These are phyloP conservation scores for Nemania sp. DNA, from an alignment of 2,329 filamentous ascomycete species.

Conservation along the genomic window DNA sequence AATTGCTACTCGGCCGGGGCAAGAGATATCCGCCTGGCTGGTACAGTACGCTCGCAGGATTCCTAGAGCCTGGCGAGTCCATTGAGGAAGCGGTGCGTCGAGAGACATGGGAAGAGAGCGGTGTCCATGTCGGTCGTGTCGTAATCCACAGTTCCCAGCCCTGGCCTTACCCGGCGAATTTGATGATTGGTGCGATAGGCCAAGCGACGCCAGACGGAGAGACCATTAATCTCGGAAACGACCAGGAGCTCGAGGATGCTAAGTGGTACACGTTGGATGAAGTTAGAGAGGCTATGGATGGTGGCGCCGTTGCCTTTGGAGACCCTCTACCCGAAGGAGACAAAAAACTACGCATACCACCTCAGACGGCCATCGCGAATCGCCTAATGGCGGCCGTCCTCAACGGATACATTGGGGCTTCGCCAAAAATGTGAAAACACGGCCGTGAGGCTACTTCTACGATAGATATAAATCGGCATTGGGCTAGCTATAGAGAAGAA, in stretches of 20 bases:
- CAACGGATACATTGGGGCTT: constrained; percentile 33
- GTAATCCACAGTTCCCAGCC: constrained; percentile 87
- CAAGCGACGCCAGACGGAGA: constrained; percentile 85
- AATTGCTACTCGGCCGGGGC: constrained; percentile 85
- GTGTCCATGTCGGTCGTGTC: constrained; percentile 80
- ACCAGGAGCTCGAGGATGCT: constrained; percentile 90
- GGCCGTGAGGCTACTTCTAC: background rate
- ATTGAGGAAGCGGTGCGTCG: constrained; percentile 86
- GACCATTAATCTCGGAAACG: constrained; percentile 83
- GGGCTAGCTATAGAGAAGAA: constrained; percentile 17
- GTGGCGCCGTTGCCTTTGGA: constrained; percentile 72
- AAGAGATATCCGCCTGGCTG: constrained; percentile 85
- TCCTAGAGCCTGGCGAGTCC: constrained; percentile 86
- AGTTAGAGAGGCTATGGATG: constrained; percentile 77
- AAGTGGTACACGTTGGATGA: constrained; percentile 89
- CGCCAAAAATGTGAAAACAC: constrained; percentile 36
- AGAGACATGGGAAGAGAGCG: constrained; percentile 89
- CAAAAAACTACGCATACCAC: constrained; percentile 83
- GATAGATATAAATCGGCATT: background rate
- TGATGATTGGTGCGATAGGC: constrained; percentile 90
- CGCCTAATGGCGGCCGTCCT: constrained; percentile 82
- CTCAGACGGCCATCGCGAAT: constrained; percentile 90
- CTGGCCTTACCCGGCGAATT: constrained; percentile 86
- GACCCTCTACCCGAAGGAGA: constrained; percentile 72
- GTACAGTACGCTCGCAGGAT: constrained; percentile 91